Evolutionary conservation across 176 grass and related monocot genomes (phyloP).

Genomic region (Neostapfia colusana): DNA sequence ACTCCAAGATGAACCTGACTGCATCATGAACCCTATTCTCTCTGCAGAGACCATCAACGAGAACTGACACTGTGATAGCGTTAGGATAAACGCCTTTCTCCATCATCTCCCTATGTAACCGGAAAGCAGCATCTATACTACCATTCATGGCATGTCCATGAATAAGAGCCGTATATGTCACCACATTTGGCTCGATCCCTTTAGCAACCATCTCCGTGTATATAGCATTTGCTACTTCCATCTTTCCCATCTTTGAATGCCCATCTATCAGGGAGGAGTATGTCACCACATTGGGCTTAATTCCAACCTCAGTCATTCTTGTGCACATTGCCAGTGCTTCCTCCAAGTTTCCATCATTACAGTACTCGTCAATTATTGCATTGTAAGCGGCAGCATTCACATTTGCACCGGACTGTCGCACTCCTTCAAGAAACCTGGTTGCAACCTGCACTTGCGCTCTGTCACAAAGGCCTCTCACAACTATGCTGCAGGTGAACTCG

Average conservation of each 20-base stretch:
- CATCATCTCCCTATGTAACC: constrained; percentile 56
- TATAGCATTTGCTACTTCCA: constrained; percentile 54
- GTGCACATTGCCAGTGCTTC: constrained; percentile 46
- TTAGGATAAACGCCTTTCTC: constrained; percentile 47
- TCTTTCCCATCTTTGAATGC: constrained; percentile 45
- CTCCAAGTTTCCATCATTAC: constrained; percentile 45
- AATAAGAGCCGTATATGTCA: constrained; percentile 53
- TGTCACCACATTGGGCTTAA: constrained; percentile 57
- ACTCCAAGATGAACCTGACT: constrained; percentile 40
- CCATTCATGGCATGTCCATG: constrained; percentile 46
- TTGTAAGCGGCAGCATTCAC: constrained; percentile 55
- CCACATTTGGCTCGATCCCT: constrained; percentile 48
- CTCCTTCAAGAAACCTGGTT: constrained; percentile 43
- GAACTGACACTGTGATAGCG: constrained; percentile 42
- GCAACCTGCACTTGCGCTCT: constrained; percentile 43
- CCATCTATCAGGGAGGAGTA: constrained; percentile 61
- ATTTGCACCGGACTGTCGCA: constrained; percentile 35
- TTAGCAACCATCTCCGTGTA: constrained; percentile 59
- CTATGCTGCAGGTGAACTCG: constrained; percentile 58
- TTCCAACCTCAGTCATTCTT: constrained; percentile 50
- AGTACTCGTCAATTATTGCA: constrained; percentile 53
- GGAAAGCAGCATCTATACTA: constrained; percentile 46
- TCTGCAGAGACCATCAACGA: constrained; percentile 53
- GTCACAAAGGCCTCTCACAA: constrained; percentile 58
- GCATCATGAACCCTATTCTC: constrained; percentile 51